Base-by-base conservation (phyloP, 106 monocot genomes). In the Phalaenopsis aphrodite region DNA sequence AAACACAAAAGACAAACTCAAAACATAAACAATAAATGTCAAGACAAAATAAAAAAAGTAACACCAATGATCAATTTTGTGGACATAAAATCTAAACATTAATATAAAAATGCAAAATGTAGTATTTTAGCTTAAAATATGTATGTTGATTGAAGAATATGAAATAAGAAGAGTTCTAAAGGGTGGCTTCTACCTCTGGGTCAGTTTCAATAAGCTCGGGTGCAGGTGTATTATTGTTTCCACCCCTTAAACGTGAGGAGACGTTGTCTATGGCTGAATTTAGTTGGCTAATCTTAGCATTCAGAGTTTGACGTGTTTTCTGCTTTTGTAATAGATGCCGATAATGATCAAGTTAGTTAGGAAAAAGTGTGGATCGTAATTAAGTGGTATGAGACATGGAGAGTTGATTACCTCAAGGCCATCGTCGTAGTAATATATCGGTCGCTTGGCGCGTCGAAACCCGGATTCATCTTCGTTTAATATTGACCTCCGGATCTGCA, bases 261-360 rank as follows among this genome's bases (percentile, higher is more conserved):
- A 95, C 93, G 24, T 86, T 95, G 85, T 95, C 95, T 49, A 95
- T 95, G 36, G 95, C 95, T 75, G 90, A 86, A 78, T 95, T 95
- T 57, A 95, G 87, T 78, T 93, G 93, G 64, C 90, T 82, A 55
- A 93, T 90, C 81, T 93, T 93, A 12, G 82, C 84, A 75, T 93
- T 90, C 85, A 96, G 84, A 39, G 89, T 93, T 81, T 93, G 89
- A n/a, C 93, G 84, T 46, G 95, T 95, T 79, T 78, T 95, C 95
- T 95, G 88, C 75, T 85, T 77, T 82, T 16, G 10, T 21, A 43
- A 42, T 39, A 69, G 39, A 69, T 69, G 39, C 11, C 10, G 52
- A 12, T 52, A 46, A 45, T 75, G 4, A 42, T 5, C 37, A 69
- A 69, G 2, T 10, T 37, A 68, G 24, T 12, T 69, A 77, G 16